Conservation (phyloP, 352 stramenopile species). For the Thalassiosira sp. region DNA sequence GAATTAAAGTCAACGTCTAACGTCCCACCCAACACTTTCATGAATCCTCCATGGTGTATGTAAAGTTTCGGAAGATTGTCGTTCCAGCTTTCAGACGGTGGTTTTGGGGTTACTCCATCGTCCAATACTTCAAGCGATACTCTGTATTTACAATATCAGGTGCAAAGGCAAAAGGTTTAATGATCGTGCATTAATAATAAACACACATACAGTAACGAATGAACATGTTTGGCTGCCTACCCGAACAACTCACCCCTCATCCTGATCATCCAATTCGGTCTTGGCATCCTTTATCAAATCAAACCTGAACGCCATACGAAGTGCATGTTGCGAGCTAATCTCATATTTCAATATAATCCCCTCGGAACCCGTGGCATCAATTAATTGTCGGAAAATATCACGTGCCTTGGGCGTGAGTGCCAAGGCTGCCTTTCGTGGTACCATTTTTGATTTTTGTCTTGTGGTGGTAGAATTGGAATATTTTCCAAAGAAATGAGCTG, state of each 20-base stretch:
- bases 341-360: conserved; percentile 77
- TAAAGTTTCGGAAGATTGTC: conserved; percentile 77
- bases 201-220: too few species aligned
- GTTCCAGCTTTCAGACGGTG: conserved; percentile 49
- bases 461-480: background rate
- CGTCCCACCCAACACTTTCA: conserved; percentile 78
- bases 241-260: conserved; percentile 73
- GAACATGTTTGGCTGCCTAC: too few species aligned
- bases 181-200: too few species aligned
- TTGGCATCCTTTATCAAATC: conserved; percentile 62
- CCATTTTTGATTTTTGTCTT: conserved; percentile 25
- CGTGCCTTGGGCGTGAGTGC: conserved; percentile 64
- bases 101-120: conserved; percentile 67
- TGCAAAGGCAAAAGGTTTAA: too few species aligned
- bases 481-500: background rate
- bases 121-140: conserved; percentile 75
- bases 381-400: conserved; percentile 65
- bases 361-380: conserved; percentile 25
- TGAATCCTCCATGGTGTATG: conserved; percentile 72
- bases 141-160: conserved; percentile 23
- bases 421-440: conserved; percentile 72
- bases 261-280: conserved; percentile 46
- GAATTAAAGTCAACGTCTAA: conserved; percentile 66
- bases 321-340: conserved; percentile 56
- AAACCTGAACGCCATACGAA: conserved; percentile 81